A percentile compares a stretch with the other conserved stretches of the same genome.
phyloP scores from a whole-genome alignment of 805 yeast genomes.

The Diddensiella santjacobensis region DNA sequence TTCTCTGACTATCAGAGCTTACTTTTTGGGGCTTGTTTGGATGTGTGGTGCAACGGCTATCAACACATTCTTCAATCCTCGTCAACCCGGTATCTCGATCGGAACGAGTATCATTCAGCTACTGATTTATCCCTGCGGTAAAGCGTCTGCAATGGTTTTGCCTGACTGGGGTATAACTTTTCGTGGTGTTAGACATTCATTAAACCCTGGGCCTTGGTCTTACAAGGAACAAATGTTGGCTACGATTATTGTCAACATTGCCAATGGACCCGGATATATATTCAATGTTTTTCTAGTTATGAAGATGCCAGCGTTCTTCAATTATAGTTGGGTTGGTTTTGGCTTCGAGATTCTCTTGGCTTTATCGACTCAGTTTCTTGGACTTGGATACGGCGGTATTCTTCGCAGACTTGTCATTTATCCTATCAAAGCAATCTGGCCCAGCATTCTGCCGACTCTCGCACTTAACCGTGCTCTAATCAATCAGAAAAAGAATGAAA shows the following conservation, averaged over 20 bases:
- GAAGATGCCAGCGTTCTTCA: constrained; percentile 26
- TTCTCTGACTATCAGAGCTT: constrained; percentile 48
- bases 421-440: constrained; percentile 45
- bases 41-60: constrained; percentile 50
- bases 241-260: constrained; percentile 32
- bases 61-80: constrained; percentile 54
- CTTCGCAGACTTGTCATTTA: constrained; percentile 48
- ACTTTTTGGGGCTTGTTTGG: constrained; percentile 39
- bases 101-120: constrained; percentile 42
- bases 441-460: constrained; percentile 55
- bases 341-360: constrained; percentile 45
- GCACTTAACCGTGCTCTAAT: constrained; percentile 47
- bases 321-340: constrained; percentile 35
- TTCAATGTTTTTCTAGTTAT: constrained; percentile 20
- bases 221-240: constrained; percentile 63
- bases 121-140: constrained; percentile 54
- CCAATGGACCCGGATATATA: constrained; percentile 14
- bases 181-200: constrained; percentile 39
- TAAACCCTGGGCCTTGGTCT: constrained; percentile 61
- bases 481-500: constrained; percentile 21
- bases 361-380: constrained; percentile 49
- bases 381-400: constrained; percentile 53
- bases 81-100: constrained; percentile 48
- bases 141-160: constrained; percentile 35
- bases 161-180: constrained; percentile 46